Base-by-base conservation (phyloP, 2,329 filamentous ascomycete species). In the Calonectria multiphialidica region DNA sequence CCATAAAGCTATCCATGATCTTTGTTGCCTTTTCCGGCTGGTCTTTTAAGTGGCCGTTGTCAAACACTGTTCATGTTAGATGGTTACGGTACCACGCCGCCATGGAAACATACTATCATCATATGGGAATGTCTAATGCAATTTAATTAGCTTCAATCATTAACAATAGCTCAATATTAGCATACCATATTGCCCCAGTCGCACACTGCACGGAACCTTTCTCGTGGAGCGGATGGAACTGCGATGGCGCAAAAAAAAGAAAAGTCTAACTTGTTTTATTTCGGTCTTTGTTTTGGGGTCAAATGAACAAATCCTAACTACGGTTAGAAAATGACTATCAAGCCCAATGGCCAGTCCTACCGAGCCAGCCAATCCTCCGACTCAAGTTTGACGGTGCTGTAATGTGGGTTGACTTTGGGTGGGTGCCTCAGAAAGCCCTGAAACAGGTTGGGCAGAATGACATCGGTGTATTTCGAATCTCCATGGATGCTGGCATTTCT, bases 121-220 rank as follows among this genome's bases (percentile, higher is more conserved):
- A 4, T 65, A 50, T 5, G 68, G 37, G 6, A 68, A 61, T 21
- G 25, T 21, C 61, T 64, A 3, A n/a, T 18, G 21, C 13, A 18
- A 42, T 18, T 23, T 13, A 18, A 21, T 64, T 40, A 40, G 44
- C 45, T 30, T 10, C 12, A 50, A 13, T 23, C 2, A 23, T 25
- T 5, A 28, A 18, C 9, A n/a, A 25, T 2, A 9, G 45, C 9
- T 15, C 7, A 10, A 21, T 16, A 10, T 37, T 50, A 18, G 7
- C 62, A 10, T 53, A 53, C 62, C 62, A 21, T 30, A 35, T 65
- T 65, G 3, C 62, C 62, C 62, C 47, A 65, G 35, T 65, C 47
- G 13, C 47, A 65, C n/a, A 65, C 13, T n/a, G 35, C 53, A 15
- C 62, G 33, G 9, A 65, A 18, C 33, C 44, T 23, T 4, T 23